A percentile compares a stretch with the other conserved stretches of the same genome.
Conservation (phyloP, 2,329 filamentous ascomycete species). For the Scedosporium apiospermum region DNA sequence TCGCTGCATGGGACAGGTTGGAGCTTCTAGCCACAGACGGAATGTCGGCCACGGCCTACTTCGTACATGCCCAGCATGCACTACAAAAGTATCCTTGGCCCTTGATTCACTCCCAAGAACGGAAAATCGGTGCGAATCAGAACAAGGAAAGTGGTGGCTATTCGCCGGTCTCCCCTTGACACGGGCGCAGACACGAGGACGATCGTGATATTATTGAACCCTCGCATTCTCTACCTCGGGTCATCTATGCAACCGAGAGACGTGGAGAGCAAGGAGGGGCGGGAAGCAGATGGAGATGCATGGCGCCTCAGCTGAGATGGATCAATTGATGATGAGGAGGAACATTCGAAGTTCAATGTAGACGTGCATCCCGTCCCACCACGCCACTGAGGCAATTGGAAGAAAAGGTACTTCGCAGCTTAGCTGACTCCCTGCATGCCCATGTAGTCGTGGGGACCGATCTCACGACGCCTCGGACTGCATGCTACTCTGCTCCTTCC, state of each 20-base stretch:
- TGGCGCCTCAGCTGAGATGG: background rate
- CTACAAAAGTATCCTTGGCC: no score
- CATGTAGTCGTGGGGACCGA: no score
- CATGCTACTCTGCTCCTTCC: no score
- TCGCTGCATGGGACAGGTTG: no score
- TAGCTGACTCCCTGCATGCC: background rate
- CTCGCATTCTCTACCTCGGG: background rate
- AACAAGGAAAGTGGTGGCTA: no score
- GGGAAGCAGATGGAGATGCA: background rate
- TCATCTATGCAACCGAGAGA: background rate
- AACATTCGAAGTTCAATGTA: background rate
- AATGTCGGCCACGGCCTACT: no score
- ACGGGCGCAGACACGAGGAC: background rate
- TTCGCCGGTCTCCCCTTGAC: background rate
- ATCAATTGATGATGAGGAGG: background rate
- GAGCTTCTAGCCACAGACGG: no score
- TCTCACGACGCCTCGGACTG: no score
- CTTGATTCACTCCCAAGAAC: no score
- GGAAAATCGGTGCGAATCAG: no score
- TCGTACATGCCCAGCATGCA: no score
- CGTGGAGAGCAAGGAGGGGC: background rate
- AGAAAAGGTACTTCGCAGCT: background rate
- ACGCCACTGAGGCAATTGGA: background rate
- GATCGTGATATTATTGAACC: background rate
- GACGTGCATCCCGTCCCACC: background rate